Base-by-base conservation (phyloP, 2,329 filamentous ascomycete genomes). In the Beauveria asiatica region DNA sequence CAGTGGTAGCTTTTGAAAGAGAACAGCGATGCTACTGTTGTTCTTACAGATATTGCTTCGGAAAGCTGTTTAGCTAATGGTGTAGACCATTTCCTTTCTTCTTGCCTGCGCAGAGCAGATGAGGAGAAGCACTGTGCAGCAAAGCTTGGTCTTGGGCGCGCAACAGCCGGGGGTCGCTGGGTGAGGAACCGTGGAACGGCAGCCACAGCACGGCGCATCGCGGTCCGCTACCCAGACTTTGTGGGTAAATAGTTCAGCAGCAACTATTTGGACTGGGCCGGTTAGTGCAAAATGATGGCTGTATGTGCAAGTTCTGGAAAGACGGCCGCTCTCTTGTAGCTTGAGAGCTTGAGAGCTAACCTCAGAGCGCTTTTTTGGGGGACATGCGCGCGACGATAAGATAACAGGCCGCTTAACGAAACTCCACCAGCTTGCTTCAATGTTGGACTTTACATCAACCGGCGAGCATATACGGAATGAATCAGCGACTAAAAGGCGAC, bases 11-110 rank as follows among this genome's bases (percentile, higher is more conserved):
- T n/a, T 41, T 25, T 2, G 3, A 30, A 21, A 42, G n/a, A 50
- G 5, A 23, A 9, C 8, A 11, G 21, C 16, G 2, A 17, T 19
- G 50, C 11, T 21, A 23, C 30, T 23, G 6, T 27, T 23, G 11
- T 19, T 50, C 60, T 54, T 80, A 95, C 92, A 65, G 87, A 87
- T 64, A 97, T 96, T 50, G 92, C 92, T 71, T 92, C 86, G 60
- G 87, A 88, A 54, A 97, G 82, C 66, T 89, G 88, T 72, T 94
- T 93, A 8, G 93, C 92, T 63, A 99, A 76, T 16, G 93, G 92
- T 3, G 93, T 99, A 2, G 92, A 96, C 92, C 92, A 97, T 78
- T 89, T 77, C 64, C 88, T 81, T 59, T 77, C 75, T 7, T 73
- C 72, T 57, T 69, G 53, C 42, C 64, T 67, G 44, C 62, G 62